Percentiles rank a stretch among this genome's conserved stretches.
Evolutionary conservation across 768 basidiomycete genomes (phyloP).

Genomic region (Phlebiopsis gigantea): DNA sequence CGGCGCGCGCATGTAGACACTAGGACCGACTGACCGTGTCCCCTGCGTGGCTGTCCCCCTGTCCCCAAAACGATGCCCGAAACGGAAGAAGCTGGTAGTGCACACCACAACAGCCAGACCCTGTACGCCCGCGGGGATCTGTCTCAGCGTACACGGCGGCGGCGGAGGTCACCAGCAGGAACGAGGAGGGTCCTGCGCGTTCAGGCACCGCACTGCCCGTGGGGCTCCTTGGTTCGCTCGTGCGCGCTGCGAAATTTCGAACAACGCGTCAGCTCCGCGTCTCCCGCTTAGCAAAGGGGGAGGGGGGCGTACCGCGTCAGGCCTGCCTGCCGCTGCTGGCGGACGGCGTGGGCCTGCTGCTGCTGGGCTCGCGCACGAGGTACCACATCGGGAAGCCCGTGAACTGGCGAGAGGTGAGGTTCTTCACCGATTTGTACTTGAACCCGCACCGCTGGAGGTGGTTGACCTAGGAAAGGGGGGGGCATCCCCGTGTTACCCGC

Average conservation of each 20-base stretch:
- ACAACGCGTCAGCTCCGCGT: not conserved
- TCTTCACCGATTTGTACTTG: constrained; percentile 14
- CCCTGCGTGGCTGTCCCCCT: too few relatives aligned
- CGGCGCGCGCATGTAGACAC: too few relatives aligned
- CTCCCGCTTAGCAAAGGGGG: not conserved
- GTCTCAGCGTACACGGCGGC: not conserved
- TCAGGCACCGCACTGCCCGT: not conserved
- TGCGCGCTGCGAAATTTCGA: not conserved
- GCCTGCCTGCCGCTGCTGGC: not conserved
- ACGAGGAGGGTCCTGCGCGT: too few relatives aligned
- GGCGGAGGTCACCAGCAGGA: not conserved
- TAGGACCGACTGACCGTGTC: too few relatives aligned
- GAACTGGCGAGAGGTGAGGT: constrained; percentile 4
- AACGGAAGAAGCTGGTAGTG: too few relatives aligned
- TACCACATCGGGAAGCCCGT: constrained; percentile 14
- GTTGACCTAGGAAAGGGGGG: constrained; percentile 7
- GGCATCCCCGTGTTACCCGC: too few relatives aligned
- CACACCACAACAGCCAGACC: not conserved
- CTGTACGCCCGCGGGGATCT: not conserved
- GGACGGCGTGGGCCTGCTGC: not conserved
- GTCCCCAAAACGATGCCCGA: too few relatives aligned
- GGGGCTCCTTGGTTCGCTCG: too few relatives aligned
- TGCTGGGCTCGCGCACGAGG: not conserved
- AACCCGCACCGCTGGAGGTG: constrained; percentile 9
- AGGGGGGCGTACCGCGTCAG: not conserved